phyloP scores from a whole-genome alignment of 208 protist genomes.

The Acanthamoeba lugdunensis region DNA sequence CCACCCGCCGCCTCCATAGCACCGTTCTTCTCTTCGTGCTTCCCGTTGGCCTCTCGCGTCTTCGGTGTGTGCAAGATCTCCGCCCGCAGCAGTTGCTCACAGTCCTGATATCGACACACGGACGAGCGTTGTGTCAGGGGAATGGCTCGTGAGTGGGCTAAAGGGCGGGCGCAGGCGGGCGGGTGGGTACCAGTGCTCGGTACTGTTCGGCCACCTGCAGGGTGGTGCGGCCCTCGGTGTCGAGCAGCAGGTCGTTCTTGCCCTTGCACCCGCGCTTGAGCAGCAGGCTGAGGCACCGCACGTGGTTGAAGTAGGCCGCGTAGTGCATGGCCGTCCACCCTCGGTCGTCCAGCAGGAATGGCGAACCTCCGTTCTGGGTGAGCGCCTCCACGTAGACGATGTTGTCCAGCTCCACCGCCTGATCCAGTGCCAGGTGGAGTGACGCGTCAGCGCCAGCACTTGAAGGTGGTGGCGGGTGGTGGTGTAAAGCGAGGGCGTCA shows the following conservation, averaged over 20 bases:
- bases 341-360: conserved; percentile 48
- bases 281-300: conserved; percentile 59
- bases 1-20: background rate
- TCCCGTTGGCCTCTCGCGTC: background rate
- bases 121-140: background rate
- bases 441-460: background rate
- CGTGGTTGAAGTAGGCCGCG: conserved; percentile 59
- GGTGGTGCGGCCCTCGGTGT: conserved; percentile 22
- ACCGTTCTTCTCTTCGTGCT: background rate
- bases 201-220: conserved; percentile 35
- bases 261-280: conserved; percentile 65
- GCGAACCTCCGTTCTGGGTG: conserved; percentile 52
- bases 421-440: background rate
- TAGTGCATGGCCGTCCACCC: conserved; percentile 70
- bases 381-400: conserved; percentile 66
- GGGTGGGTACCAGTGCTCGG: background rate
- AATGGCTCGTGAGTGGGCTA: background rate
- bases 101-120: background rate
- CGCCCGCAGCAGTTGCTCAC: background rate
- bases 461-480: background rate
- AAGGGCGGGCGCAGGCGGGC: too few species aligned
- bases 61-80: background rate
- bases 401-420: conserved; percentile 61
- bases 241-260: conserved; percentile 39
- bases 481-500: background rate